phyloP scores from a whole-genome alignment of 108 stramenopile genomes.

The Thalassiosira profunda region DNA sequence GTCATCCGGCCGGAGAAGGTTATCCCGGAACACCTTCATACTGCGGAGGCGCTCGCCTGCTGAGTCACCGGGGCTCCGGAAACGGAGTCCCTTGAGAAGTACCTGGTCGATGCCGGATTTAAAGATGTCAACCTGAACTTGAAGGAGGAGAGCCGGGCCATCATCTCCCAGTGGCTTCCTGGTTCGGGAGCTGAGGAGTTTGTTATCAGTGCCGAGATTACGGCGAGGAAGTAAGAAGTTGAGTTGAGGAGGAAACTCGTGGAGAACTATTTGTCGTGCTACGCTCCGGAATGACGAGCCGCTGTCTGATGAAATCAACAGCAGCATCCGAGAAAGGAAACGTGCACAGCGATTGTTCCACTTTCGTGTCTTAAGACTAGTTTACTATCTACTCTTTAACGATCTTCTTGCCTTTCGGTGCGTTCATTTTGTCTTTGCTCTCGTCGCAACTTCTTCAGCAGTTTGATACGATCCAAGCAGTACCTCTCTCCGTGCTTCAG shows the following conservation, averaged over 20 bases:
- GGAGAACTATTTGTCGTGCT: neutral
- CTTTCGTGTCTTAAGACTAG: no score
- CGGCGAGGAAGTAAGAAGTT: conserved; percentile 44
- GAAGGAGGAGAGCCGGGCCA: conserved; percentile 58
- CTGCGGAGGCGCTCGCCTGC: conserved; percentile 64
- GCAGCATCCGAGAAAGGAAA: no score
- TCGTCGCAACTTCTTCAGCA: conserved; percentile 1
- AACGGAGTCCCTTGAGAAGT: conserved; percentile 41
- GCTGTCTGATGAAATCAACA: neutral
- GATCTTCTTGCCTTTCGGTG: no score
- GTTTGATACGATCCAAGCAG: neutral
- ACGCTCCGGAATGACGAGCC: conserved; percentile 21
- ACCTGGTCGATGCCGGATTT: conserved; percentile 53
- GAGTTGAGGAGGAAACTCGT: no score
- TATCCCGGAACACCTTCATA: conserved; percentile 39
- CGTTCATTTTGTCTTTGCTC: neutral
- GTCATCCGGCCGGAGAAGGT: conserved; percentile 32
- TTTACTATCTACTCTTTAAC: no score
- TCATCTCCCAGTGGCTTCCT: conserved; percentile 62
- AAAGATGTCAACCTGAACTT: conserved; percentile 35
- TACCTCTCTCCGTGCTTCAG: conserved; percentile 23
- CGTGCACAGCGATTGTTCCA: no score
- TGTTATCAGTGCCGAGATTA: conserved; percentile 49
- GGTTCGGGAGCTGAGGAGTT: conserved; percentile 60
- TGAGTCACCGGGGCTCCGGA: conserved; percentile 66